Evolutionary conservation across 1,139 yeast genomes (phyloP), one percentile per base, ranked within the genome.

Genomic region (Protomyces lactucae-debilis): DNA sequence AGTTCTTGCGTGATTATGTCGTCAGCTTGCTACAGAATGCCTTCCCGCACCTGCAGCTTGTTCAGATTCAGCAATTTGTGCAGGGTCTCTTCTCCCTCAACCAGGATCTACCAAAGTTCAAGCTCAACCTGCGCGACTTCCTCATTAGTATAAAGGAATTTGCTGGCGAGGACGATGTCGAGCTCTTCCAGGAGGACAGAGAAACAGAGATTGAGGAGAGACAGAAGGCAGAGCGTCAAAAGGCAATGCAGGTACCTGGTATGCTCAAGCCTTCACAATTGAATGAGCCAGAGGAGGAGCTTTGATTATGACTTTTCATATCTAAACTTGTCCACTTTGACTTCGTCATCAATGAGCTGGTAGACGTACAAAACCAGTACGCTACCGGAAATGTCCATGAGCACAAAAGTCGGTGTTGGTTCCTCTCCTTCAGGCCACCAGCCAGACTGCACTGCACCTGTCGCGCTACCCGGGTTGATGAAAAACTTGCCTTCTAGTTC

Each of bases 381-480:
- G 0, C 85, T 76, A 1, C 89, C 92, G 71, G 87, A 90, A 23
- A 92, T 83, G 71, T 93, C 98, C 69, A 93, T 74, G 55, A 93
- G 79, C 72, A 97, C 91, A 75, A 93, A 93, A 55, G 96, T 88
- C 1, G 99, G 97, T n/a, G 85, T 76, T 3, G 76, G 69, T 37
- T 75, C 77, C 64, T 74, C 79, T 8, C 71, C 76, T 28, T 77
- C 76, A 9, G 76, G 80, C 16, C 76, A 77, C 69, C 76, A 83
- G 80, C 74, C 85, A 79, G 67, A 82, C 57, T 82, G 82, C 70
- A 82, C 84, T 0, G 97, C 97, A 14, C 99, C 99, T 0, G 98
- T 91, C 54, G 95, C 96, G 73, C 96, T 87, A 0, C 99, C 99
- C 0, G 99, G 99, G 73, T 90, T 92, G 32, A 93, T 82, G 72